Percentiles rank a stretch among this genome's conserved stretches.
Conservation (phyloP, 768 basidiomycete genomes). For the Pisolithus albus region DNA sequence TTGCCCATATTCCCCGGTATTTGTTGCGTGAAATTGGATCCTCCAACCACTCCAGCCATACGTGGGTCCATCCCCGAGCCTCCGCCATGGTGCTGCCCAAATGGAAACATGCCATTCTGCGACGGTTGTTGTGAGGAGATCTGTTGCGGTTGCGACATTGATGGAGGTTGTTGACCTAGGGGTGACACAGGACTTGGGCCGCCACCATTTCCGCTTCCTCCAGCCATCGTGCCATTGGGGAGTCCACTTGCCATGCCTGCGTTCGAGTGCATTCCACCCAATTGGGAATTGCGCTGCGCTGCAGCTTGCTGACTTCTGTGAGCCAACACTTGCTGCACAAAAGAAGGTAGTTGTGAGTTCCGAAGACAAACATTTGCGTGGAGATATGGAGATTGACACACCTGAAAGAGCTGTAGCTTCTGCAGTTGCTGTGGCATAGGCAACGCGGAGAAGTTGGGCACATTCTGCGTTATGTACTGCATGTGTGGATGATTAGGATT, state of each 20-base stretch:
- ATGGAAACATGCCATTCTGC: constrained; percentile 29
- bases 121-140: constrained; percentile 21
- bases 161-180: constrained; percentile 22
- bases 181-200: constrained; percentile 26
- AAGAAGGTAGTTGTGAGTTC: constrained; percentile 6
- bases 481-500: constrained; percentile 51
- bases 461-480: constrained; percentile 43
- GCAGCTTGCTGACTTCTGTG: constrained; percentile 26
- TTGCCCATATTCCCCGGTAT: constrained; percentile 24
- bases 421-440: constrained; percentile 53
- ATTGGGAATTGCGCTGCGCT: constrained; percentile 24
- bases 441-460: constrained; percentile 49
- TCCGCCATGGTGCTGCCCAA: constrained; percentile 14
- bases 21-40: constrained; percentile 23
- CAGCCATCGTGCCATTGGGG: constrained; percentile 20
- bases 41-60: constrained; percentile 7
- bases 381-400: constrained; percentile 18
- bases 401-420: constrained; percentile 48
- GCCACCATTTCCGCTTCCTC: constrained; percentile 11
- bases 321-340: constrained; percentile 8
- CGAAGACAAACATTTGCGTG: neutral
- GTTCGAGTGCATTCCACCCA: constrained; percentile 26
- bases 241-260: constrained; percentile 17
- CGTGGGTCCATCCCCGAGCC: constrained; percentile 27
- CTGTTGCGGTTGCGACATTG: constrained; percentile 23